Evolutionary conservation across 768 basidiomycete genomes (phyloP).

Genomic region (Trametes sanguinea): DNA sequence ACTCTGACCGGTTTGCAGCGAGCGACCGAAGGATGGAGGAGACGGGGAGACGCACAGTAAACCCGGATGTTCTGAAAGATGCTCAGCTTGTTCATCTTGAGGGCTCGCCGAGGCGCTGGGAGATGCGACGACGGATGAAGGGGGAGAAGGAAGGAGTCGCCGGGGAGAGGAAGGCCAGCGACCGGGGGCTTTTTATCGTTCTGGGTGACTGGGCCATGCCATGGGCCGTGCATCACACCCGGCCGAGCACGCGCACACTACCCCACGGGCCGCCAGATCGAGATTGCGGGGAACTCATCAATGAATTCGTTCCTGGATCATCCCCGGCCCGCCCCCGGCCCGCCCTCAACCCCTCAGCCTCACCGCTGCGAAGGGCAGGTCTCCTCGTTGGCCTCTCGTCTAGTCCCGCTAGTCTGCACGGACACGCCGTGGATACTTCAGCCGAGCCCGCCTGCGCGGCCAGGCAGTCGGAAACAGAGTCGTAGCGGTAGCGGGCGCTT

Average conservation of each 20-base stretch:
- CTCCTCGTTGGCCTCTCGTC: neutral
- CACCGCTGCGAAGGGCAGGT: neutral
- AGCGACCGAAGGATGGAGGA: neutral
- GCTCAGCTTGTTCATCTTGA: slow-evolving; percentile 12
- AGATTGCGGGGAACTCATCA: slow-evolving; percentile 25
- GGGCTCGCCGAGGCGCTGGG: neutral
- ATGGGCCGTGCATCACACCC: neutral
- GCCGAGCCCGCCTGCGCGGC: neutral
- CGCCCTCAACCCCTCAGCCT: neutral
- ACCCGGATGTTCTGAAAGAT: slow-evolving; percentile 62
- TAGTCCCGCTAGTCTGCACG: neutral
- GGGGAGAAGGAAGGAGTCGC: slow-evolving; percentile 7
- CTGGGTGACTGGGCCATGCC: neutral
- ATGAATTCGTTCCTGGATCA: slow-evolving; percentile 9
- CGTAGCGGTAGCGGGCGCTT: neutral
- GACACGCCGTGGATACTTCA: neutral
- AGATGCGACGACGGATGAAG: slow-evolving; percentile 6
- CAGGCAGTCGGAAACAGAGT: neutral
- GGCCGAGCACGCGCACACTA: neutral
- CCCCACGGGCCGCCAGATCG: slow-evolving; percentile 21
- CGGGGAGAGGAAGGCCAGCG: slow-evolving; percentile 2
- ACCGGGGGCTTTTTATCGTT: slow-evolving; percentile 13
- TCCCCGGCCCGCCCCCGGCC: slow-evolving; percentile 9
- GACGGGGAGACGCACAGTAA: slow-evolving; percentile 49
- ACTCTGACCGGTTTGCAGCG: neutral